Conservation (phyloP, 257 asterid genomes). For the Prunella vulgaris region DNA sequence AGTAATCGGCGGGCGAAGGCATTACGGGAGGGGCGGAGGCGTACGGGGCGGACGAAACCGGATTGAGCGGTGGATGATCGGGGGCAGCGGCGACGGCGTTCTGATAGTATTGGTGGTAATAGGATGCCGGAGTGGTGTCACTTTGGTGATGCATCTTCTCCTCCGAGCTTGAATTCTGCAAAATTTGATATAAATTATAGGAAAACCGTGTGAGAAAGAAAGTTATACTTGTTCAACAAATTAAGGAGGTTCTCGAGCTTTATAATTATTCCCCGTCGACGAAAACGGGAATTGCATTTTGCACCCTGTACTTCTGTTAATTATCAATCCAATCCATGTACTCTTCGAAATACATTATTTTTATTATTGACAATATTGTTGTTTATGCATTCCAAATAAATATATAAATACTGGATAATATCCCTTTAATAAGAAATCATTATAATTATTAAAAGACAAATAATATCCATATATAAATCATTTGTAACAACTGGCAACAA, state of each 20-base stretch:
- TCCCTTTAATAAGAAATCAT: too few species aligned
- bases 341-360: too few species aligned
- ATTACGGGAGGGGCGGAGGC: constrained; percentile 77
- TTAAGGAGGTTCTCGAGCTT: constrained; percentile 15
- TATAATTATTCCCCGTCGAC: constrained; percentile 8
- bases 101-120: constrained; percentile 53
- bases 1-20: constrained; percentile 39
- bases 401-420: too few species aligned
- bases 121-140: constrained; percentile 39
- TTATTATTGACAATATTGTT: not conserved
- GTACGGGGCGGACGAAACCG: constrained; percentile 25
- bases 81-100: constrained; percentile 29
- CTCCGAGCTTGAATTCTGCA: constrained; percentile 1
- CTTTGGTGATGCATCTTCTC: constrained; percentile 32
- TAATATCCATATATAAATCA: too few species aligned
- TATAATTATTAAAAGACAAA: too few species aligned
- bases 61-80: constrained; percentile 29
- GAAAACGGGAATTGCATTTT: not conserved
- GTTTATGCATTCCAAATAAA: too few species aligned
- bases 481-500: too few species aligned
- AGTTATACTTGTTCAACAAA: not conserved
- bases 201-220: not conserved
- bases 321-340: not conserved
- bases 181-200: not conserved
- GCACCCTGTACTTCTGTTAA: not conserved